These are phyloP conservation scores for Psilocybe mexicana DNA, from an alignment of 1,284 basidiomycete species.

Conservation along the genomic window DNA sequence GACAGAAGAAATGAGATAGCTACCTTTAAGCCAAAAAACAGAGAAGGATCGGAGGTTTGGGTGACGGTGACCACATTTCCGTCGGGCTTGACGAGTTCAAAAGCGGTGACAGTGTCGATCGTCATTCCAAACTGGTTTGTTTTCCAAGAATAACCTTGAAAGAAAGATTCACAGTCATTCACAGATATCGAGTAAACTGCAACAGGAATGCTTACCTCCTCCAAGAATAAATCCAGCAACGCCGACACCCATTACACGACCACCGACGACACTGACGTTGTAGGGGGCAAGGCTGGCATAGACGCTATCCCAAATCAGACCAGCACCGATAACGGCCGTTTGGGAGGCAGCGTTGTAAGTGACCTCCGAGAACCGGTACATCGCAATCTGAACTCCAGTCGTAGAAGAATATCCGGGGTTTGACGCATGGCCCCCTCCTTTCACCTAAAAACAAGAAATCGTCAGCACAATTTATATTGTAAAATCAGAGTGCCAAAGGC, in stretches of 20 bases:
- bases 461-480: neutral
- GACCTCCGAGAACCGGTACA: constrained; percentile 50
- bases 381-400: constrained; percentile 53
- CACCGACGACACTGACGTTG: constrained; percentile 53
- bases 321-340: constrained; percentile 49
- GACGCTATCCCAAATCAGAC: constrained; percentile 59
- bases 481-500: neutral
- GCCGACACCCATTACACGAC: constrained; percentile 53
- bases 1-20: too few species aligned
- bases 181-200: too few species aligned
- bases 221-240: constrained; percentile 56
- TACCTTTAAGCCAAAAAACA: constrained; percentile 51
- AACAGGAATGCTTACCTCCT: constrained; percentile 40
- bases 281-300: constrained; percentile 47
- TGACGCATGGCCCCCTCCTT: constrained; percentile 43
- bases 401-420: constrained; percentile 58
- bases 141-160: constrained; percentile 53
- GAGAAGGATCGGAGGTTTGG: constrained; percentile 34
- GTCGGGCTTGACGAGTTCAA: constrained; percentile 50
- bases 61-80: constrained; percentile 44
- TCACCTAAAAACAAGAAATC: neutral
- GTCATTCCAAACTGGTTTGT: constrained; percentile 54
- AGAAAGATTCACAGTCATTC: neutral
- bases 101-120: constrained; percentile 47
- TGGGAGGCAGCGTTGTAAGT: constrained; percentile 39